Base-by-base conservation (phyloP, 106 monocot genomes). In the Vanilla planifolia region DNA sequence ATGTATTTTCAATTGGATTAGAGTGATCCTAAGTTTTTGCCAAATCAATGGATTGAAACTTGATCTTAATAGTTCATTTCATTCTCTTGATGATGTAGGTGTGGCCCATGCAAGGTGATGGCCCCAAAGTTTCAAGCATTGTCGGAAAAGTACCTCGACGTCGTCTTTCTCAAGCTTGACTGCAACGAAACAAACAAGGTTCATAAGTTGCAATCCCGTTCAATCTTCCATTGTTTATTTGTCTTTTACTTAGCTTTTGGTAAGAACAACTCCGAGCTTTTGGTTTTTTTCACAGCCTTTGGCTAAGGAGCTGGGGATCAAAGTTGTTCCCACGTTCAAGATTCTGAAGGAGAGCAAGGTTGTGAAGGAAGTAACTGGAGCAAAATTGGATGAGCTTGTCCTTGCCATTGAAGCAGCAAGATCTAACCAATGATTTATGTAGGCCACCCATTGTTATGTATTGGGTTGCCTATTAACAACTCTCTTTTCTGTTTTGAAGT, bases 151-250 rank as follows among this genome's bases (percentile, higher is more conserved):
- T 41, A 85, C 71, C 76, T 74, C 39, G 88, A 93, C 69, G 79
- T 88, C 22, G 73, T 93, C 33, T 93, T 93, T 53, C 78, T 88
- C 48, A 88, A 88, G 68, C 92, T 93, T 44, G 92, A 93, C 40
- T 93, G 92, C 76, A 93, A 93, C 33, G 47, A 93, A 62, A 85
- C 84, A 28, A 93, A 93, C 77, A 88, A 46, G 81, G 92, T 88
- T 3, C 29, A 26, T 26, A 28, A 3, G 5, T 26, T n/a, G n/a
- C n/a, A 51, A 13, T 45, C 59, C 42, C 45, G n/a, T 41, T 61
- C 26, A 42, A 11, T 21, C 33, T 41, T 63, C 33, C 63, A 3
- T 32, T 40, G 0, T 46, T 7, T 42, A 44, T 51, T 25, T 55
- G 8, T 33, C 32, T 45, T 25, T 51, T 10, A 22, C 15, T 11